Evolutionary conservation across 2,329 filamentous ascomycete species (phyloP).

Genomic region (Phaeosphaeriaceae sp.): DNA sequence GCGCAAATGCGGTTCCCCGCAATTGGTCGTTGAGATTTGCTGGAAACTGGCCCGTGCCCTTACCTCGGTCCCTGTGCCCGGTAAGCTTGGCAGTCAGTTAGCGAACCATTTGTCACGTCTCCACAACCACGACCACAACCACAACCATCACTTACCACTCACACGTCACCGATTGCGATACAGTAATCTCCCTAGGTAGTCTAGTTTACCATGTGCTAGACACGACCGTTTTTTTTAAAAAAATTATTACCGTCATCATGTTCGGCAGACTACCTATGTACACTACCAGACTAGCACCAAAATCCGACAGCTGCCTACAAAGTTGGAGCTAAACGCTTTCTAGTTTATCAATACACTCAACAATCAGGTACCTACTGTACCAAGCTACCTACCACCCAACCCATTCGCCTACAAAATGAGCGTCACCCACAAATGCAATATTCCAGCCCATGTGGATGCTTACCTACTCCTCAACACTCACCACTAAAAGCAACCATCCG

Average conservation of each 20-base stretch:
- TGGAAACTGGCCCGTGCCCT: slow-evolving; percentile 17
- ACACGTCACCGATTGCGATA: slow-evolving; percentile 6
- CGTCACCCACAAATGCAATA: neutral
- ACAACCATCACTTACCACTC: slow-evolving; percentile 2
- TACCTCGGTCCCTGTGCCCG: slow-evolving; percentile 22
- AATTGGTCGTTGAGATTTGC: slow-evolving; percentile 34
- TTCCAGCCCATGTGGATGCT: too few species aligned
- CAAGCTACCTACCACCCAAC: too few species aligned
- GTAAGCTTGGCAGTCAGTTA: slow-evolving; percentile 12
- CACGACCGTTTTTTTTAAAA: too few species aligned
- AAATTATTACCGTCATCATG: neutral
- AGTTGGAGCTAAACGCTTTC: too few species aligned
- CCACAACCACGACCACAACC: too few species aligned
- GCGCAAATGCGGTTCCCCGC: slow-evolving; percentile 35
- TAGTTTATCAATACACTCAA: too few species aligned
- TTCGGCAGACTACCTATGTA: too few species aligned
- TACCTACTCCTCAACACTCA: slow-evolving; percentile 9
- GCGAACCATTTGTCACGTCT: neutral
- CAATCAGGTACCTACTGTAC: too few species aligned
- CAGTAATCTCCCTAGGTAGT: too few species aligned
- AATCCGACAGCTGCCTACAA: neutral
- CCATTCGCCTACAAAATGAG: neutral
- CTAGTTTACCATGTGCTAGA: too few species aligned
- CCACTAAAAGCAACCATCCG: slow-evolving; percentile 26
- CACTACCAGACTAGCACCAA: too few species aligned